A percentile compares a stretch with the other conserved stretches of the same genome.
phyloP scores from a whole-genome alignment of 768 basidiomycete genomes.

The Podaxis sp. region DNA sequence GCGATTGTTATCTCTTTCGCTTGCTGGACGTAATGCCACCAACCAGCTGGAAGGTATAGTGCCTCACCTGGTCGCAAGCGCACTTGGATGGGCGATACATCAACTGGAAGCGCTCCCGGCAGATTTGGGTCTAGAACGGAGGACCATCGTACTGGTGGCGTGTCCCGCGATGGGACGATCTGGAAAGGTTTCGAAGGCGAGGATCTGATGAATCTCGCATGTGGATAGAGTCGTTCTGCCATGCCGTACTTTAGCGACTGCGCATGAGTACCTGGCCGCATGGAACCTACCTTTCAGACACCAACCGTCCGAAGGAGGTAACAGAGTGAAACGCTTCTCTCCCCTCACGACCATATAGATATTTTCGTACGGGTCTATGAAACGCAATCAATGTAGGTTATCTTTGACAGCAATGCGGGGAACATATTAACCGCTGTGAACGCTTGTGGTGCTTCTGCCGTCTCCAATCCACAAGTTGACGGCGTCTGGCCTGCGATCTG shows the following conservation, averaged over 20 bases:
- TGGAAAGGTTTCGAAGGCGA: slow-evolving; percentile 29
- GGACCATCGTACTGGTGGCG: slow-evolving; percentile 74
- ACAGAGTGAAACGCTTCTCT: slow-evolving; percentile 79
- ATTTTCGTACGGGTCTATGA: slow-evolving; percentile 87
- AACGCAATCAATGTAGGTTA: slow-evolving; percentile 1
- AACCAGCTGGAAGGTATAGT: slow-evolving; percentile 87
- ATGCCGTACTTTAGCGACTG: slow-evolving; percentile 12
- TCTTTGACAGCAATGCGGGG: neutral
- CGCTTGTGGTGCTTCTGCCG: slow-evolving; percentile 71
- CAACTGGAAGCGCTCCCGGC: slow-evolving; percentile 44
- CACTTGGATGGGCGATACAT: slow-evolving; percentile 65
- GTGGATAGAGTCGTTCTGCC: slow-evolving; percentile 60
- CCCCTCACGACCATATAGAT: slow-evolving; percentile 88
- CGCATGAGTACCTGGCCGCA: neutral
- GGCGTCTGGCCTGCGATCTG: slow-evolving; percentile 75
- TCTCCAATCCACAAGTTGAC: slow-evolving; percentile 94
- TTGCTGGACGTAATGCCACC: slow-evolving; percentile 93
- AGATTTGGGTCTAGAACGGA: slow-evolving; percentile 63
- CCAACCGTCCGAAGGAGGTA: slow-evolving; percentile 90
- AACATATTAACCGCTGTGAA: slow-evolving; percentile 71
- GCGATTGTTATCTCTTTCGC: slow-evolving; percentile 62
- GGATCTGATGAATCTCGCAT: slow-evolving; percentile 61
- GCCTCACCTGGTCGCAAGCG: slow-evolving; percentile 73
- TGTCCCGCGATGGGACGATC: slow-evolving; percentile 30
- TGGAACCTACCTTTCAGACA: slow-evolving; percentile 64